Evolutionary conservation across 2,329 filamentous ascomycete species (phyloP).

Genomic region (Botrytis paeoniae): DNA sequence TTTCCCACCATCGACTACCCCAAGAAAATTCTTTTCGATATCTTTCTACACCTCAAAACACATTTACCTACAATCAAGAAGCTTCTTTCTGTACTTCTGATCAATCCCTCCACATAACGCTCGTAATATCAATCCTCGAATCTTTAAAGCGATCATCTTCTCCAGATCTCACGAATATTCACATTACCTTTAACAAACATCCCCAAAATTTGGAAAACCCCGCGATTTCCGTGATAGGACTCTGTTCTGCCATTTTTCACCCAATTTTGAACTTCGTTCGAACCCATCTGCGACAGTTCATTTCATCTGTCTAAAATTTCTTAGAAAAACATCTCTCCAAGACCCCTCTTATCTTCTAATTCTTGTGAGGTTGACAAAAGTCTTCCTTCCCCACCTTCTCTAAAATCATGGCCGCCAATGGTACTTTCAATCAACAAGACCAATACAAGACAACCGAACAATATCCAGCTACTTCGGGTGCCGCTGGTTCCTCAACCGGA

Average conservation of each 20-base stretch:
- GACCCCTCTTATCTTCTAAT: constrained; percentile 22
- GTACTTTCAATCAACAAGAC: constrained; percentile 38
- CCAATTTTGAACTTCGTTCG: background rate
- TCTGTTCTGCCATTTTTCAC: constrained; percentile 22
- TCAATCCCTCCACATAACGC: constrained; percentile 21
- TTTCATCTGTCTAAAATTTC: constrained; percentile 4
- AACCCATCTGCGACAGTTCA: constrained; percentile 24
- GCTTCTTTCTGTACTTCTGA: constrained; percentile 24
- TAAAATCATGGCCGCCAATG: constrained; percentile 38
- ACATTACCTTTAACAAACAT: background rate
- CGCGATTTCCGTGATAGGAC: constrained; percentile 36
- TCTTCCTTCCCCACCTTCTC: constrained; percentile 25
- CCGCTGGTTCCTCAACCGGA: constrained; percentile 33
- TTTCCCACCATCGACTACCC: constrained; percentile 1
- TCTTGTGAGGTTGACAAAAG: constrained; percentile 28
- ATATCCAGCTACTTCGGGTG: constrained; percentile 37
- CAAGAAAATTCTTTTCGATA: constrained; percentile 16
- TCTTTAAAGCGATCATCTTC: background rate
- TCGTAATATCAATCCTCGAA: constrained; percentile 10
- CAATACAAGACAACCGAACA: constrained; percentile 38
- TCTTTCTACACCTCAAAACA: constrained; percentile 1
- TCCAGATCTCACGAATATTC: background rate
- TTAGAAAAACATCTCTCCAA: background rate
- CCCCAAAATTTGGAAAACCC: constrained; percentile 26
- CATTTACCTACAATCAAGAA: constrained; percentile 2